Conservation (phyloP, 306 rosid species). For the Leucaena leucocephala region DNA sequence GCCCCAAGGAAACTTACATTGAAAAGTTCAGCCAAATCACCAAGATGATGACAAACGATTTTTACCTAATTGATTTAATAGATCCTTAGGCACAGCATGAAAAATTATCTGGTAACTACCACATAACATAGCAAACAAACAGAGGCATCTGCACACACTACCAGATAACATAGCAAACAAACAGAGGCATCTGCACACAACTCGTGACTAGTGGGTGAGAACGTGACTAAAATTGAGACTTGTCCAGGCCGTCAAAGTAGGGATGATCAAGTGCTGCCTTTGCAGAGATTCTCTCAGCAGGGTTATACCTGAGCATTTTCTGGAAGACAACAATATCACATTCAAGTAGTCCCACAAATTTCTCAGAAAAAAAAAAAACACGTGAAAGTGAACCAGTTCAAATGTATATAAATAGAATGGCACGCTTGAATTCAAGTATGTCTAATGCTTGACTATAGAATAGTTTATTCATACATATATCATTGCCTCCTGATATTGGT, state of each 20-base stretch:
- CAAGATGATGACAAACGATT: conserved; percentile 68
- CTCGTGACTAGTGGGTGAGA: not conserved
- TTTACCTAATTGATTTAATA: conserved; percentile 18
- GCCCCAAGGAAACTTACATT: not conserved
- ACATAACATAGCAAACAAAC: conserved; percentile 4
- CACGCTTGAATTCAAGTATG: not conserved
- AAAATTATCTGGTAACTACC: conserved; percentile 7
- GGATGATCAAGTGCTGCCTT: conserved; percentile 96
- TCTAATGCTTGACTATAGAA: not conserved
- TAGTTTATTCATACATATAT: not conserved
- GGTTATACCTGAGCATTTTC: conserved; percentile 90
- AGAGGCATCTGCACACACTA: conserved; percentile 15
- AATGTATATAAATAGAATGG: not conserved
- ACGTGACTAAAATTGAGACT: conserved; percentile 68
- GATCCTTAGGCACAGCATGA: conserved; percentile 20
- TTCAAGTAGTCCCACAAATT: conserved; percentile 24
- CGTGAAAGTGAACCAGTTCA: too few relatives aligned
- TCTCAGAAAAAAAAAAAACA: conserved; percentile 3
- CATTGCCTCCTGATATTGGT: not conserved
- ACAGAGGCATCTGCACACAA: conserved; percentile 25
- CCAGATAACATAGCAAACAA: not conserved
- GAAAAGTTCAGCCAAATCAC: conserved; percentile 47
- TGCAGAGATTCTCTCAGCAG: conserved; percentile 92
- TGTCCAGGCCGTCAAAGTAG: conserved; percentile 89
- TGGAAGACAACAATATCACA: conserved; percentile 45